These are phyloP conservation scores for Rhizophagus clarus DNA, from an alignment of 192 early-diverging fungal genomes.

Conservation along the genomic window DNA sequence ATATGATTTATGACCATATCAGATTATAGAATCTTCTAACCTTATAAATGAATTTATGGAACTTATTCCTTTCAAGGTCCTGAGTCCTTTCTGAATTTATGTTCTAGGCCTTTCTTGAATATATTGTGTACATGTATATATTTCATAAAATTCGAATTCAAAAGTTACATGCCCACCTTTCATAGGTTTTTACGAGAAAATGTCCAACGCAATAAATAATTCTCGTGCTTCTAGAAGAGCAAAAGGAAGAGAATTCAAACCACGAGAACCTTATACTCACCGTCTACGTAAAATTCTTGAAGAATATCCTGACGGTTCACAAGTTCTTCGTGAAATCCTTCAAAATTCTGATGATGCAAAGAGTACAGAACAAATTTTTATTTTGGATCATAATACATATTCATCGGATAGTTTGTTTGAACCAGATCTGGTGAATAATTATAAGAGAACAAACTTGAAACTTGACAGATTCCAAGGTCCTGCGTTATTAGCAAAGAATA, in stretches of 20 bases:
- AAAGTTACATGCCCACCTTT: too few species aligned
- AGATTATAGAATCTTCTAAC: too few species aligned
- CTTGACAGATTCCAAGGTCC: constrained; percentile 32
- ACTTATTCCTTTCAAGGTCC: too few species aligned
- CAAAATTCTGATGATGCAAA: constrained; percentile 40
- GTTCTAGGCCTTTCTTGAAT: too few species aligned
- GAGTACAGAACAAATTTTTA: neutral
- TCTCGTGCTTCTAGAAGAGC: neutral
- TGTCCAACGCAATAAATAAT: too few species aligned
- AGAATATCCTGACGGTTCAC: constrained; percentile 49
- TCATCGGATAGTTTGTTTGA: neutral
- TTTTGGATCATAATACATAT: constrained; percentile 4
- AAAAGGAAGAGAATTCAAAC: constrained; percentile 1
- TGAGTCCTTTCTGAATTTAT: too few species aligned
- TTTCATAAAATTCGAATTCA: too few species aligned
- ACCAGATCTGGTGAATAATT: neutral
- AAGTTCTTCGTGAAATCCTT: constrained; percentile 46
- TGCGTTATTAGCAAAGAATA: constrained; percentile 28
- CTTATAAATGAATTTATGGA: too few species aligned
- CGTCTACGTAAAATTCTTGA: constrained; percentile 38
- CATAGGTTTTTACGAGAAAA: too few species aligned
- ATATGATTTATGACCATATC: too few species aligned
- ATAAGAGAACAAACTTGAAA: too few species aligned
- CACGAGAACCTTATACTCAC: constrained; percentile 35
- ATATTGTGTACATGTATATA: too few species aligned